Conservation (phyloP, 2,329 filamentous ascomycete genomes). For the Neonectria magnoliae region DNA sequence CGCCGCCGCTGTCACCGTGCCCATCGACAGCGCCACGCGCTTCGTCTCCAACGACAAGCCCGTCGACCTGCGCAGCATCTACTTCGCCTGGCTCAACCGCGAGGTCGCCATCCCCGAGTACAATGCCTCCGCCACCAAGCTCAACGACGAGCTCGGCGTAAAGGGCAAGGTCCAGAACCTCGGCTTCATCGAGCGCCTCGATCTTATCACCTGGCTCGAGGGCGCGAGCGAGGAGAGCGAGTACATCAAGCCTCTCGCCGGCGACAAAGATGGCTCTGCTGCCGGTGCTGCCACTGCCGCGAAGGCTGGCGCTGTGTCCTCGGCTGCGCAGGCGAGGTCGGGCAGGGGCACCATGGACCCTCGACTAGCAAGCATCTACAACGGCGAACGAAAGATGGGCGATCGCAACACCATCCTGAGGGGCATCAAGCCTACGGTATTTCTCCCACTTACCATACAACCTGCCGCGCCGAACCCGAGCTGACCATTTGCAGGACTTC, state of each 20-base stretch:
- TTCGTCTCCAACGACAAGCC: constrained; percentile 82
- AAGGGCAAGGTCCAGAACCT: constrained; percentile 83
- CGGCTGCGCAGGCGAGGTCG: constrained; percentile 59
- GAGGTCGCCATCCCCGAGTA: constrained; percentile 92
- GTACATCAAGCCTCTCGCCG: constrained; percentile 86
- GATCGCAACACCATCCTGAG: constrained; percentile 89
- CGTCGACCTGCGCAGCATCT: constrained; percentile 91
- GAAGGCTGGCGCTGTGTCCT: constrained; percentile 52
- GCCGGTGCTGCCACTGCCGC: constrained; percentile 52
- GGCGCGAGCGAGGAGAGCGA: constrained; percentile 91
- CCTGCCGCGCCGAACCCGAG: neutral
- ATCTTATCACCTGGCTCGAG: constrained; percentile 92
- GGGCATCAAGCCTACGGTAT: constrained; percentile 87
- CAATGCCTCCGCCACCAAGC: constrained; percentile 80
- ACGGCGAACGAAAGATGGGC: constrained; percentile 88
- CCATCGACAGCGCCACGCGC: constrained; percentile 80
- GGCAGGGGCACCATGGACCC: constrained; percentile 80
- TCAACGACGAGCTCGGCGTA: constrained; percentile 81
- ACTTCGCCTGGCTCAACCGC: constrained; percentile 95
- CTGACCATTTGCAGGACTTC: constrained; percentile 75
- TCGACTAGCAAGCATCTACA: constrained; percentile 86
- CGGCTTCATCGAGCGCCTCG: constrained; percentile 89
- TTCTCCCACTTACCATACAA: constrained; percentile 42
- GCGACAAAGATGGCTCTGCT: constrained; percentile 62
- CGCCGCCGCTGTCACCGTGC: constrained; percentile 67